Evolutionary conservation across 371 early-diverging fungal species (phyloP), one percentile per base, ranked within the genome.

Genomic region (Mucor indicus): DNA sequence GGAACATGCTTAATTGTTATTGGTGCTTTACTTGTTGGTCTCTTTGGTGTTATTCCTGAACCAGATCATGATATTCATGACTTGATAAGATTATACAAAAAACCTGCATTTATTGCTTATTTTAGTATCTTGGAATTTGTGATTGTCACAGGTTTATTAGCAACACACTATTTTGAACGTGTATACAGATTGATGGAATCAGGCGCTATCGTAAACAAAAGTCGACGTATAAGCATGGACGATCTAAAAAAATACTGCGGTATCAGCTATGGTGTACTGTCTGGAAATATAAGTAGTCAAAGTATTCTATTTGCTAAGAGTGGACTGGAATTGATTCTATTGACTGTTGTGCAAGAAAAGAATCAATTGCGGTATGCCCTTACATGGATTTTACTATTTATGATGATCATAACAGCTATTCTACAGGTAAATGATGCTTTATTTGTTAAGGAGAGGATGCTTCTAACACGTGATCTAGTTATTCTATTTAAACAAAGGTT

Each of bases 281-380:
- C 81, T 20, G 90, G 87, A 15, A 81, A 85, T 48, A 70, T 91
- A 13, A 86, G 88, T 41, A 85, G 86, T 39, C 90, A 90, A 49
- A 81, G 83, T 4, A 59, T 91, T 38, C 58, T 91, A 22, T 87
- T 90, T 65, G 90, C 90, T 43, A 91, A 91, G 54, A 86, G 86
- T 38, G 90, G 90, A 7, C 64, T 90, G 5, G 90, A 90, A 38
- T 61, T 91, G 39, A 50, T 91, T 38, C 66, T 84, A 11, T 57
- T 90, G 15, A 83, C 86, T 0, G 51, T 86, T 19, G 45, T 78
- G 1, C 60, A 65, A 35, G 75, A 85, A 22, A 49, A 79, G 48
- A 86, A 89, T 50, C 91, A 90, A 52, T 77, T 90, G 38, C 73
- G 79, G 23, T 77, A 76, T 53, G 80, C 85, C 5, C 65, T 89